Conservation (phyloP, 176 grass and related monocot species). For the Zoysia japonica region DNA sequence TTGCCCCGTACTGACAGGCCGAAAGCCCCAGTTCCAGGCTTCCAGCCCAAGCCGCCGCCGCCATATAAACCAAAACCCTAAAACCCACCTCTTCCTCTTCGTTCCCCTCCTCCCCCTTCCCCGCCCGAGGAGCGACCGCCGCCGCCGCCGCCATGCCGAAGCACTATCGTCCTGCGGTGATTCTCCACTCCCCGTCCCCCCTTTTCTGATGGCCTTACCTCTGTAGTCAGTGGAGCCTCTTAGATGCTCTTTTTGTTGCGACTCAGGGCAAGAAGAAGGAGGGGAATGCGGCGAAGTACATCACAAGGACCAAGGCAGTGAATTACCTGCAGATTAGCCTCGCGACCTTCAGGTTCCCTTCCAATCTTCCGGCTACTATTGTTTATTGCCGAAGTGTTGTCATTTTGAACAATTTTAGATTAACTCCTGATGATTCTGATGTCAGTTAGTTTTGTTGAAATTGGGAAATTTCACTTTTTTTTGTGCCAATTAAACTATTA, state of each 20-base stretch:
- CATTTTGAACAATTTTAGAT: not conserved
- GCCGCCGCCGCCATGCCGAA: conserved; percentile 65
- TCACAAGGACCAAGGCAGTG: conserved; percentile 89
- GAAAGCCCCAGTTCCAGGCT: not conserved
- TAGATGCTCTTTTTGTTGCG: not conserved
- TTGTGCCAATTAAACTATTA: not conserved
- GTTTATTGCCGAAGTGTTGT: not conserved
- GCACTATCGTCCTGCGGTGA: conserved; percentile 85
- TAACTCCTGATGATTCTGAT: not conserved
- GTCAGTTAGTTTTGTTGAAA: not conserved
- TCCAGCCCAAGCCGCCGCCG: not conserved
- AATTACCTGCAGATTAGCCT: conserved; percentile 81
- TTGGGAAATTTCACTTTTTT: not conserved
- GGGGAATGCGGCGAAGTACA: conserved; percentile 92
- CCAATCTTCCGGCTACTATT: not conserved
- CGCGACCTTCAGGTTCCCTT: conserved; percentile 62
- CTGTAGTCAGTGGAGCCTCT: not conserved
- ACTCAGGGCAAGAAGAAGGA: conserved; percentile 95
- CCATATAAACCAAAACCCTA: conserved; percentile 50
- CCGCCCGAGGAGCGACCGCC: conserved; percentile 18
- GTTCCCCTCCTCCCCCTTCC: not conserved
- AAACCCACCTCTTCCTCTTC: conserved; percentile 26
- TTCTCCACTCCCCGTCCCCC: not conserved
- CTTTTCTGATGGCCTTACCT: not conserved
- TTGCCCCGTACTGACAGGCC: not conserved